These are phyloP conservation scores for Debaryomycetaceae sp. DNA, from an alignment of 1,139 yeast species.

Conservation along the genomic window DNA sequence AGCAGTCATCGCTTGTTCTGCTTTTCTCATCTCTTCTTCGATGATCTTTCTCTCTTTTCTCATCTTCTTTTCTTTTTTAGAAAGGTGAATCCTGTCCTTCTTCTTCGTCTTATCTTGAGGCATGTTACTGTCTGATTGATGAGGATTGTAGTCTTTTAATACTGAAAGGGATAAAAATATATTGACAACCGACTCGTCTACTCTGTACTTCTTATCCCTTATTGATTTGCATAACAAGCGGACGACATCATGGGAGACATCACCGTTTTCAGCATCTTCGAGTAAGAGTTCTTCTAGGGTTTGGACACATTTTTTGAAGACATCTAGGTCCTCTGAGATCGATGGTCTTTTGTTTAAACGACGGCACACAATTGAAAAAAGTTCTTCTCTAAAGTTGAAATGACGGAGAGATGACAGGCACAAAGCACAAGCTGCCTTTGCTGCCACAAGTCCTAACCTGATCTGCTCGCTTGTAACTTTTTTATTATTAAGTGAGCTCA, in stretches of 20 bases:
- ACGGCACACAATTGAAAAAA: slow-evolving; percentile 63
- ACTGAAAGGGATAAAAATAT: slow-evolving; percentile 70
- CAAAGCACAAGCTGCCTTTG: slow-evolving; percentile 79
- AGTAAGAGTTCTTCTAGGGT: slow-evolving; percentile 62
- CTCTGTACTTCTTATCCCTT: slow-evolving; percentile 70
- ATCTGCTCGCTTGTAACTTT: slow-evolving; percentile 35
- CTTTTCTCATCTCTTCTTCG: slow-evolving; percentile 83
- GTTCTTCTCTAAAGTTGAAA: slow-evolving; percentile 76
- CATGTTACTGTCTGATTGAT: slow-evolving; percentile 44
- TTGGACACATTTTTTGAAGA: slow-evolving; percentile 59
- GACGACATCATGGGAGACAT: slow-evolving; percentile 70
- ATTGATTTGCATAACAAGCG: slow-evolving; percentile 66
- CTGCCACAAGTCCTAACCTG: slow-evolving; percentile 55
- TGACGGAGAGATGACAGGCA: slow-evolving; percentile 60
- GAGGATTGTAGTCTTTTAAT: slow-evolving; percentile 78
- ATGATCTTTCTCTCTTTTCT: slow-evolving; percentile 83
- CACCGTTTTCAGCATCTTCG: slow-evolving; percentile 77
- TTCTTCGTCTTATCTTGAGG: slow-evolving; percentile 55
- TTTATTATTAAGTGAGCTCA: slow-evolving; percentile 39
- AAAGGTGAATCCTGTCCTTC: slow-evolving; percentile 83
- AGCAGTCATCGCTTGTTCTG: slow-evolving; percentile 81
- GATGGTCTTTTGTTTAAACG: slow-evolving; percentile 57
- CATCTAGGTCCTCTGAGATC: slow-evolving; percentile 40
- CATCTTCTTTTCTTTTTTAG: slow-evolving; percentile 82
- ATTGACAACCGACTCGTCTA: slow-evolving; percentile 80